Evolutionary conservation across 164 flowering plant species (phyloP), one percentile per base, ranked within the genome.

Genomic region (Nymphaea colorata): DNA sequence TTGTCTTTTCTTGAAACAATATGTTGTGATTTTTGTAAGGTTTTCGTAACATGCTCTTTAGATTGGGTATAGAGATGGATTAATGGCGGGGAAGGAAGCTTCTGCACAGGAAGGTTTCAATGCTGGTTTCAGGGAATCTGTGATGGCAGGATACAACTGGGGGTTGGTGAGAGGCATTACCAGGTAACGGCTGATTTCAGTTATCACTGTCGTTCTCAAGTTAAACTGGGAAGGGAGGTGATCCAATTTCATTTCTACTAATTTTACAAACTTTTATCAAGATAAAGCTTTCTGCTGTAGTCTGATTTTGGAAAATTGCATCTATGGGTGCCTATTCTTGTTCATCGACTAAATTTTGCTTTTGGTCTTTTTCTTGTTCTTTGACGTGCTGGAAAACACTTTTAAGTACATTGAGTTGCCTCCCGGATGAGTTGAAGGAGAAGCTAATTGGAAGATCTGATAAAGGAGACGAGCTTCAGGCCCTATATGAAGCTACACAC

Each of bases 21-120:
- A 41, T 6, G 44, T 53, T 6, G 42, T 14, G 16, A n/a, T 53
- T 55, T 59, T 68, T 53, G 70, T 15, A 51, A 6, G 64, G 16
- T n/a, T n/a, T 72, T 70, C 69, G 57, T 76, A 53, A 64, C 76
- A 61, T 6, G 66, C 59, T 64, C 65, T 36, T 64, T 68, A 81
- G 94, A 77, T 82, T 66, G 98, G 96, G 62, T 93, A 91, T 71
- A 92, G 93, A 60, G 98, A 91, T 70, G 97, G 98, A 43, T 64
- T 91, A 44, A 74, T 79, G 42, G 84, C 89, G 11, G 98, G 95
- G 41, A 83, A 89, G 77, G 90, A 91, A 78, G 84, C 85, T 75
- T 68, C 90, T 69, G 87, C 90, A 44, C 97, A 93, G 71, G 91
- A 85, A 66, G 97, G 98, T 42, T 93, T 91, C 72, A 85, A 87